These are phyloP conservation scores for Fusarium albosuccineum DNA, from an alignment of 2,329 filamentous ascomycete genomes.

Conservation along the genomic window DNA sequence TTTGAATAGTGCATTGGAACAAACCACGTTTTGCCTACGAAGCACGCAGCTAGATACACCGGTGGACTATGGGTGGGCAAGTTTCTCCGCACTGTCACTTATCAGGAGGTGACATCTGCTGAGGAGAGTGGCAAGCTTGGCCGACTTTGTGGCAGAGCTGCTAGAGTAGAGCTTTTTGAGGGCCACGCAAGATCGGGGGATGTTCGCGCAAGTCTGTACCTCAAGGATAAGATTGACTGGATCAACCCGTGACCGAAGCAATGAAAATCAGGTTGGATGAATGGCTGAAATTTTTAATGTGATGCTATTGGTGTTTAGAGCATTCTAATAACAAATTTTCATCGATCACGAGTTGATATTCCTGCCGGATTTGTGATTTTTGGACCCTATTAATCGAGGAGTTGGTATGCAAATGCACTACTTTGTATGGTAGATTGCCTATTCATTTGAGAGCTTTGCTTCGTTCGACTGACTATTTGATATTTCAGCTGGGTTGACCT, in stretches of 20 bases:
- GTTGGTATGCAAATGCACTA: not conserved
- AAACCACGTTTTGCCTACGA: not conserved
- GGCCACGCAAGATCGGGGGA: conserved; percentile 34
- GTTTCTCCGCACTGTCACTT: conserved; percentile 29
- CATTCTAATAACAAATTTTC: too few relatives aligned
- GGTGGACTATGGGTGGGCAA: conserved; percentile 10
- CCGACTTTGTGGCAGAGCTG: conserved; percentile 22
- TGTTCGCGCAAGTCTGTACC: conserved; percentile 3
- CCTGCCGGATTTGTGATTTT: too few relatives aligned
- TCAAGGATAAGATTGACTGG: conserved; percentile 2
- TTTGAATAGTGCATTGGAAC: conserved; percentile 28
- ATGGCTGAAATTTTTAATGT: not conserved
- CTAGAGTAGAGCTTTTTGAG: conserved; percentile 26
- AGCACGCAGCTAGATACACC: not conserved
- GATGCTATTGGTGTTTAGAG: too few relatives aligned
- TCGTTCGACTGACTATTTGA: too few relatives aligned
- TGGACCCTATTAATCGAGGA: not conserved
- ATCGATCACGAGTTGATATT: too few relatives aligned
- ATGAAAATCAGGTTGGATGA: not conserved
- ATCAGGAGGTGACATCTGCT: conserved; percentile 21
- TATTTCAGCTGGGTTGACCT: too few relatives aligned
- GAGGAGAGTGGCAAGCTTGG: conserved; percentile 23
- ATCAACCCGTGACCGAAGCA: not conserved
- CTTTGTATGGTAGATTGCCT: too few relatives aligned
- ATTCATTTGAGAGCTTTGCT: too few relatives aligned